Conservation (phyloP, 2,329 filamentous ascomycete genomes). For the Cadophora malorum region DNA sequence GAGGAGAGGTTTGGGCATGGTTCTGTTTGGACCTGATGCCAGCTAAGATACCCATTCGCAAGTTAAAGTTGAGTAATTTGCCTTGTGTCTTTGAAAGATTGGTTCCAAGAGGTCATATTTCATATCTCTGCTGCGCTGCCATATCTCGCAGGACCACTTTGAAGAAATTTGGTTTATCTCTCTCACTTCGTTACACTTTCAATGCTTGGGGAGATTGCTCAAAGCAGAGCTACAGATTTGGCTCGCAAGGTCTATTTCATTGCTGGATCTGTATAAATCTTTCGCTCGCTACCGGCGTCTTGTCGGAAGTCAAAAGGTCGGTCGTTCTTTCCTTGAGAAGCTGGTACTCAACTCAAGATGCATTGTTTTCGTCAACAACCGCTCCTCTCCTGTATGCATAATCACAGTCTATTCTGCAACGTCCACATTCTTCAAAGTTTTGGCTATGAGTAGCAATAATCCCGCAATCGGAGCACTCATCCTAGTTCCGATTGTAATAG, state of each 20-base stretch:
- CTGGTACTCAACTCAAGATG: background rate
- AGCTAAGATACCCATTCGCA: constrained; percentile 15
- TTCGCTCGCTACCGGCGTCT: no score
- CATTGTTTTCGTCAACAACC: background rate
- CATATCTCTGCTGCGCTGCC: no score
- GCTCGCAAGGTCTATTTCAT: no score
- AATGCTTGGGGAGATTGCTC: background rate
- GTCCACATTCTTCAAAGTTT: constrained; percentile 35
- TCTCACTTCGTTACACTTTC: background rate
- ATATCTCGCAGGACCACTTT: no score
- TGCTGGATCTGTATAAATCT: no score
- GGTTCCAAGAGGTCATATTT: background rate
- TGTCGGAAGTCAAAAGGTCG: background rate
- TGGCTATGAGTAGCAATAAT: constrained; percentile 48
- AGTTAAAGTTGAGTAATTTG: background rate
- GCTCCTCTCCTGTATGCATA: background rate
- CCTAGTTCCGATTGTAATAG: constrained; percentile 54
- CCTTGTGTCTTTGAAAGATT: background rate
- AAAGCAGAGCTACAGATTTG: background rate
- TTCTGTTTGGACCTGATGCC: background rate
- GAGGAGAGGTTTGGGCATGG: background rate
- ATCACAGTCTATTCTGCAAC: constrained; percentile 32
- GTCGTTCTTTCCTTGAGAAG: background rate
- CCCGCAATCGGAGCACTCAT: constrained; percentile 52
- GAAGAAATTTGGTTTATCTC: no score